Evolutionary conservation across 768 basidiomycete species (phyloP), one percentile per base, ranked within the genome.

Genomic region (Termitomyces bulborhizus): DNA sequence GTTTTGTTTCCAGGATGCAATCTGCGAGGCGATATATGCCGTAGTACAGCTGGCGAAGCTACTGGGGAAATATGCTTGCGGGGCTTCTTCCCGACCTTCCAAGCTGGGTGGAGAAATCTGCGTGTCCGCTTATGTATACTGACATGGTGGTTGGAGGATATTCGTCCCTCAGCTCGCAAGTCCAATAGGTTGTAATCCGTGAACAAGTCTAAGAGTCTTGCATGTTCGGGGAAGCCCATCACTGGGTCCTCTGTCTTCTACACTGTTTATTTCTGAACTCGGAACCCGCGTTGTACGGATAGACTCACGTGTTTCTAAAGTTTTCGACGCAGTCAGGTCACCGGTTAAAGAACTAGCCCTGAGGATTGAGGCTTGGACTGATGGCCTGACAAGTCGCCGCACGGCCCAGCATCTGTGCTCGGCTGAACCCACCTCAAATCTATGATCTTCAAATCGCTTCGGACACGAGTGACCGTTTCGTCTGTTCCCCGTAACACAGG

Each of bases 1-100:
- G 29, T 0, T 29, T 44, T 49, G 21, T 50, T 1, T 24, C 15
- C 36, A 40, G 26, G 11, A 40, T 5, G 37, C 12, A 29, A 50
- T 9, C 44, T 43, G 50, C 45, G 46, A 56, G 55, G 60, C 31
- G 47, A 58, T 53, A 46, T 45, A 51, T 36, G 43, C 49, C 43
- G 56, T 39, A 41, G 59, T 56, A 40, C 60, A 54, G 12, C 37
- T 39, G 29, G 47, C 57, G 58, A 62, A 62, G 48, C 51, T 16
- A 53, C 51, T 54, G 57, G 61, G 43, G 54, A 41, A 49, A 21
- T 58, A 39, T 40, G 32, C 34, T 52, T 34, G 51, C 54, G 55
- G 54, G 21, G 52, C 50, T 57, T 42, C 11, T 16, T 21, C 21
- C 34, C 45, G 45, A 32, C 32, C 41, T 56, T 41, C 21, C 40